Evolutionary conservation across 2,329 filamentous ascomycete genomes (phyloP).

Genomic region (Cladosporium sp.): DNA sequence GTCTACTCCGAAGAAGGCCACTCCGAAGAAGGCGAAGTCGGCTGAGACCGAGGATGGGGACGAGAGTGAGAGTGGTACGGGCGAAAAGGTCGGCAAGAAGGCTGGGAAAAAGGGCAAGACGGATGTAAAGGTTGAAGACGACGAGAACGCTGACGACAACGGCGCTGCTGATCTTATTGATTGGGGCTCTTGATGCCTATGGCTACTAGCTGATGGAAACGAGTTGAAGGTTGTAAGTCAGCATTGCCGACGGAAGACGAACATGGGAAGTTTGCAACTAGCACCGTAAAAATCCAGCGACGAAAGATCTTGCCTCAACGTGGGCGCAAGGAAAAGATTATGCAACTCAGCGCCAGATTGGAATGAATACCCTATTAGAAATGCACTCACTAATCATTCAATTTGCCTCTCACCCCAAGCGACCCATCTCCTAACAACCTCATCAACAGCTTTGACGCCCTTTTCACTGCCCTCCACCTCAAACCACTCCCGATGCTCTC

Average conservation of each 20-base stretch:
- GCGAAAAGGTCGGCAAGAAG: constrained; percentile 13
- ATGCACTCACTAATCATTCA: background rate
- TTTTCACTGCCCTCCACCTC: constrained; percentile 72
- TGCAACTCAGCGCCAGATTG: no score
- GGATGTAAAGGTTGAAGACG: constrained; percentile 9
- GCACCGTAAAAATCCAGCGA: no score
- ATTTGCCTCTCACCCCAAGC: constrained; percentile 64
- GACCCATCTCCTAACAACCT: constrained; percentile 79
- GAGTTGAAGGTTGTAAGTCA: no score
- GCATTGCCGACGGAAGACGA: no score
- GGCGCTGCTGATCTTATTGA: background rate
- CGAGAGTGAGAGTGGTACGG: background rate
- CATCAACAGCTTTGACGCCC: constrained; percentile 65
- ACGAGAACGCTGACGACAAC: background rate
- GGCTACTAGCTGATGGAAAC: background rate
- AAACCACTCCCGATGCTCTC: constrained; percentile 92
- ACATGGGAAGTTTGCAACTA: no score
- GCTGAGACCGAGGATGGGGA: constrained; percentile 4
- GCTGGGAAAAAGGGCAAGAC: constrained; percentile 1
- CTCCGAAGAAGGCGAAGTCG: background rate
- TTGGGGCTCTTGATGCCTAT: background rate
- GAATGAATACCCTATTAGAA: no score
- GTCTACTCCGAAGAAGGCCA: constrained; percentile 6
- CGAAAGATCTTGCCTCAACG: no score
- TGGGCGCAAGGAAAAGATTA: no score